These are phyloP conservation scores for Peronospora destructor DNA, from an alignment of 352 stramenopile genomes.

Conservation along the genomic window DNA sequence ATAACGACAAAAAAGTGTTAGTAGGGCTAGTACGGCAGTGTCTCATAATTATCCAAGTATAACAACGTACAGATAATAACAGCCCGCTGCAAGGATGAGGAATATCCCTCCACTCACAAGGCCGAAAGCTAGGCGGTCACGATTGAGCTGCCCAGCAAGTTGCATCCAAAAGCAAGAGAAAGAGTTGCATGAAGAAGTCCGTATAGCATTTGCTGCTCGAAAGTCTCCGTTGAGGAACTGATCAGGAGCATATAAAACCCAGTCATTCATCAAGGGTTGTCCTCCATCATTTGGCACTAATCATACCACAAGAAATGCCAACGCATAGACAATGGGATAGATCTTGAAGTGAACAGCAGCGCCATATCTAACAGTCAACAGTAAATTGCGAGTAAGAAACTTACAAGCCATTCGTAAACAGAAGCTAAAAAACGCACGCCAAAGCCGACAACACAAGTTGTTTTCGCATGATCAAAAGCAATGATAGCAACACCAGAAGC, in stretches of 20 bases:
- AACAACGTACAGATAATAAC: conserved; percentile 73
- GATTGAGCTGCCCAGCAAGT: conserved; percentile 46
- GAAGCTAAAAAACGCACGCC: conserved; percentile 34
- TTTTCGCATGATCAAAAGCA: conserved; percentile 81
- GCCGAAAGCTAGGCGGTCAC: conserved; percentile 85
- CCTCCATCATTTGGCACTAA: not conserved
- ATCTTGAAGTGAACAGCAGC: conserved; percentile 97
- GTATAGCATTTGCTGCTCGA: conserved; percentile 39
- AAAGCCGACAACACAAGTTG: conserved; percentile 63
- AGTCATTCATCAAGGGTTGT: not conserved
- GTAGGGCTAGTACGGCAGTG: not conserved
- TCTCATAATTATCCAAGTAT: not conserved
- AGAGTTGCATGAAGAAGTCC: conserved; percentile 38
- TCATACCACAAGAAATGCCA: conserved; percentile 80
- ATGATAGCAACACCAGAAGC: conserved; percentile 89
- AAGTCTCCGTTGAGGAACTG: conserved; percentile 74
- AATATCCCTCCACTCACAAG: conserved; percentile 85
- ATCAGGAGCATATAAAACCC: not conserved
- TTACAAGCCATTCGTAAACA: not conserved
- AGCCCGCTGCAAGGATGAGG: conserved; percentile 68
- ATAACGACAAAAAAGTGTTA: not conserved
- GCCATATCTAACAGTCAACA: conserved; percentile 67
- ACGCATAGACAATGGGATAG: conserved; percentile 97
- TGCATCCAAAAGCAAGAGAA: conserved; percentile 52
- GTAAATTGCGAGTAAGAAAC: conserved; percentile 1